These are phyloP conservation scores for Globisporangium iwayamae DNA, from an alignment of 352 stramenopile species.

Conservation along the genomic window DNA sequence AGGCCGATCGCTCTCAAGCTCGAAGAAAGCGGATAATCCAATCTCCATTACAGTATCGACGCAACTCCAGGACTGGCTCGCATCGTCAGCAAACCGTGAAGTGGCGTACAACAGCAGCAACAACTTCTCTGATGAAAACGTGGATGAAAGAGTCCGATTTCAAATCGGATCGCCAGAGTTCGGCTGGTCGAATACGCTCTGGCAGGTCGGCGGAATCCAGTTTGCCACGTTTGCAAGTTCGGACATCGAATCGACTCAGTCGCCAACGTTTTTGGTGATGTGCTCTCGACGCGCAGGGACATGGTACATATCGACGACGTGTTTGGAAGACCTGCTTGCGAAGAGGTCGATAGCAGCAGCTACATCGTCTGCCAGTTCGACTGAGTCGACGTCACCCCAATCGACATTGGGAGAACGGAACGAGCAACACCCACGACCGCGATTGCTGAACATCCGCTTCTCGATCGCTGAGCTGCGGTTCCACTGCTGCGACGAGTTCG, in stretches of 20 bases:
- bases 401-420: slow-evolving; percentile 13
- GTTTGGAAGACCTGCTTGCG: slow-evolving; percentile 49
- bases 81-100: slow-evolving; percentile 19
- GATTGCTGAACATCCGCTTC: slow-evolving; percentile 35
- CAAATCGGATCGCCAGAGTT: slow-evolving; percentile 56
- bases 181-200: slow-evolving; percentile 78
- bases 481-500: slow-evolving; percentile 67
- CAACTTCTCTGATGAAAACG: not conserved
- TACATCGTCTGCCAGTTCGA: not conserved
- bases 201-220: slow-evolving; percentile 81
- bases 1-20: slow-evolving; percentile 2
- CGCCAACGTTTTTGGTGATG: slow-evolving; percentile 65
- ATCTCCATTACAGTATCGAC: not conserved
- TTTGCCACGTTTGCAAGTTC: slow-evolving; percentile 56
- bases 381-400: slow-evolving; percentile 15
- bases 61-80: slow-evolving; percentile 34
- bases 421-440: slow-evolving; percentile 14
- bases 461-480: slow-evolving; percentile 40
- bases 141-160: slow-evolving; percentile 41
- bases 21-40: not conserved
- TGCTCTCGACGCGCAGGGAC: slow-evolving; percentile 61
- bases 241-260: slow-evolving; percentile 9
- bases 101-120: slow-evolving; percentile 3
- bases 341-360: slow-evolving; percentile 13
- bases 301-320: slow-evolving; percentile 64